Evolutionary conservation across 225 moss, liverwort and hornwort genomes (phyloP).

Genomic region (Sphagnum tenellum): DNA sequence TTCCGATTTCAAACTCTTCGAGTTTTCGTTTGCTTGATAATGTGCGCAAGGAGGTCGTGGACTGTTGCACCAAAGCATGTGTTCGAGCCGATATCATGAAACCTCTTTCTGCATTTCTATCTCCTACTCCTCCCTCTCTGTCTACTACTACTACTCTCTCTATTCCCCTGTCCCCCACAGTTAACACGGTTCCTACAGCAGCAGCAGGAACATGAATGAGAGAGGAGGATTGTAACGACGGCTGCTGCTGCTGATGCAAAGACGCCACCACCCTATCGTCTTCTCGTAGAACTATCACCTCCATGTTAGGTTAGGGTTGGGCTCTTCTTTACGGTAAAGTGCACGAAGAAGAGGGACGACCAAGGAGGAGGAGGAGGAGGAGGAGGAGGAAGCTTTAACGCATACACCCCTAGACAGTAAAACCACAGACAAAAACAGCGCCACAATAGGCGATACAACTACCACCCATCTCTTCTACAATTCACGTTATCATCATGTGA

Average conservation of each 20-base stretch:
- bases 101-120: slow-evolving; percentile 48
- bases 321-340: no score
- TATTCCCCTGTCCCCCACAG: slow-evolving; percentile 34
- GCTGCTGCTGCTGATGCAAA: slow-evolving; percentile 4
- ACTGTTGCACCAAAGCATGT: slow-evolving; percentile 20
- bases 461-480: no score
- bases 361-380: no score
- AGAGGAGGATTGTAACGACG: slow-evolving; percentile 9
- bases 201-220: slow-evolving; percentile 55
- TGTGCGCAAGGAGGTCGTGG: slow-evolving; percentile 44
- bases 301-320: slow-evolving; percentile 23
- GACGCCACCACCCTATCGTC: slow-evolving; percentile 46
- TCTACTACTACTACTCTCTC: slow-evolving; percentile 28
- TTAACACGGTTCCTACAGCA: slow-evolving; percentile 24
- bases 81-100: slow-evolving; percentile 82
- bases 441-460: no score
- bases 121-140: slow-evolving; percentile 14
- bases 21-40: slow-evolving; percentile 86
- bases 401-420: no score
- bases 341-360: no score
- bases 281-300: slow-evolving; percentile 57
- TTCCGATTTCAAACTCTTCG: slow-evolving; percentile 85
- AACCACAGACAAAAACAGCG: no score
- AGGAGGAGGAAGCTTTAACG: no score
- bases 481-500: no score